These are phyloP conservation scores for Triticum monococcum DNA, from an alignment of 176 grass and related monocot genomes.

Conservation along the genomic window DNA sequence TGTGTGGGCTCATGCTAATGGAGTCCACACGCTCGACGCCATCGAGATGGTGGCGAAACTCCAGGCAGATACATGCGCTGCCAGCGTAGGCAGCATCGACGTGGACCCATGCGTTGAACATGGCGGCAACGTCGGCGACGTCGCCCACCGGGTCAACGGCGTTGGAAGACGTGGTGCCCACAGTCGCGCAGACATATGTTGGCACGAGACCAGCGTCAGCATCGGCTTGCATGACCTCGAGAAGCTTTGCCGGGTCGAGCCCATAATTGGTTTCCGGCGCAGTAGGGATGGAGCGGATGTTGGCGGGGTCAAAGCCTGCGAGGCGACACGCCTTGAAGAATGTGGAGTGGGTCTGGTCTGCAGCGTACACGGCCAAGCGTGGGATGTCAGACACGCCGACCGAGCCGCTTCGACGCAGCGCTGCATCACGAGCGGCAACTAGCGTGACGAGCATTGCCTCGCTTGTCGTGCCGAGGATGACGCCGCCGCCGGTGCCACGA, in stretches of 20 bases:
- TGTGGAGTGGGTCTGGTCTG: background rate
- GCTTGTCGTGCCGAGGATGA: too few relatives aligned
- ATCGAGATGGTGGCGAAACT: background rate
- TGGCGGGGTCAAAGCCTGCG: background rate
- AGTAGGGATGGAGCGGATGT: background rate
- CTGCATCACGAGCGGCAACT: background rate
- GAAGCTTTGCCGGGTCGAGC: background rate
- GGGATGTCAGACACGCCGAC: background rate
- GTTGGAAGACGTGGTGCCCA: background rate
- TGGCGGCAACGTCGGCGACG: background rate
- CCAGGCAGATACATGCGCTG: background rate
- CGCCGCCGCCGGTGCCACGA: too few relatives aligned
- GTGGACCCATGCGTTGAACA: background rate
- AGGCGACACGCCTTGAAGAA: background rate
- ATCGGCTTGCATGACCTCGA: background rate
- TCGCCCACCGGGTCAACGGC: background rate
- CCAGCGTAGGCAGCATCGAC: background rate
- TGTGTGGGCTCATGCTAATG: constrained; percentile 10
- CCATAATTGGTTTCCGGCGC: background rate
- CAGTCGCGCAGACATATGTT: background rate
- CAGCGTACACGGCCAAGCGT: background rate
- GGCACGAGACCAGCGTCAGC: background rate
- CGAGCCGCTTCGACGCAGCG: background rate
- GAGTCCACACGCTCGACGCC: background rate
- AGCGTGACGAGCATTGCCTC: too few relatives aligned